Evolutionary conservation across 1,284 basidiomycete genomes (phyloP).

Genomic region (Pseudozyma sp.): DNA sequence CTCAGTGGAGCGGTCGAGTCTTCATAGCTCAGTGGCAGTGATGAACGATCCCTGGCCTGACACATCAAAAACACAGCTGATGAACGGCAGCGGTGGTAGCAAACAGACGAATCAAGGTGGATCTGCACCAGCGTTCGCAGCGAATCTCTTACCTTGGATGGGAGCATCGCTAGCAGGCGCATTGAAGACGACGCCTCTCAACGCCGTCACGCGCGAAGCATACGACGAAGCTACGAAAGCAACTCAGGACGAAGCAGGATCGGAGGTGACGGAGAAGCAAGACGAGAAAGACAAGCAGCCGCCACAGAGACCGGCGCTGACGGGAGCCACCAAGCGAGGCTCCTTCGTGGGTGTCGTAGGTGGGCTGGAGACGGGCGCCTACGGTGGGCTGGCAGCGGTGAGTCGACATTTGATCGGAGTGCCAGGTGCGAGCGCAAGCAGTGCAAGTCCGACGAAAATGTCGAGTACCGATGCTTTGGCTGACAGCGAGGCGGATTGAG

Average conservation of each 20-base stretch:
- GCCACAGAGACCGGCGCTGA: constrained; percentile 19
- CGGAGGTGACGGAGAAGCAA: constrained; percentile 1
- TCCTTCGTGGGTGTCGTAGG: constrained; percentile 57
- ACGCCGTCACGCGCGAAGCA: constrained; percentile 41
- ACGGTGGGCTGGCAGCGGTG: constrained; percentile 52
- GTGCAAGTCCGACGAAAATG: constrained; percentile 2
- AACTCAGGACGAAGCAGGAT: constrained; percentile 9
- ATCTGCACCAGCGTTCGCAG: constrained; percentile 85
- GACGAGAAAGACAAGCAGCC: constrained; percentile 4
- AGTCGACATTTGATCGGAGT: constrained; percentile 49
- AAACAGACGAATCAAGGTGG: constrained; percentile 70
- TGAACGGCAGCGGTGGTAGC: not conserved
- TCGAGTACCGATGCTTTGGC: not conserved
- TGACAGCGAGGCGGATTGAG: not conserved
- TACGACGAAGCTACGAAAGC: constrained; percentile 36
- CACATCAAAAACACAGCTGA: not conserved
- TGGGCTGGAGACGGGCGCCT: constrained; percentile 56
- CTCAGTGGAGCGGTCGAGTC: not conserved
- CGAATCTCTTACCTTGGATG: constrained; percentile 86
- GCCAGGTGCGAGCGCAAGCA: not conserved
- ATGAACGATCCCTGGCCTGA: constrained; percentile 48
- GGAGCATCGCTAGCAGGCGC: constrained; percentile 88
- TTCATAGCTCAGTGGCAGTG: constrained; percentile 24
- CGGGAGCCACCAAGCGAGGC: constrained; percentile 39
- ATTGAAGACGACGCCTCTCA: constrained; percentile 36